These are phyloP conservation scores for Phytophthora parvispora DNA, from an alignment of 352 stramenopile species.

Conservation along the genomic window DNA sequence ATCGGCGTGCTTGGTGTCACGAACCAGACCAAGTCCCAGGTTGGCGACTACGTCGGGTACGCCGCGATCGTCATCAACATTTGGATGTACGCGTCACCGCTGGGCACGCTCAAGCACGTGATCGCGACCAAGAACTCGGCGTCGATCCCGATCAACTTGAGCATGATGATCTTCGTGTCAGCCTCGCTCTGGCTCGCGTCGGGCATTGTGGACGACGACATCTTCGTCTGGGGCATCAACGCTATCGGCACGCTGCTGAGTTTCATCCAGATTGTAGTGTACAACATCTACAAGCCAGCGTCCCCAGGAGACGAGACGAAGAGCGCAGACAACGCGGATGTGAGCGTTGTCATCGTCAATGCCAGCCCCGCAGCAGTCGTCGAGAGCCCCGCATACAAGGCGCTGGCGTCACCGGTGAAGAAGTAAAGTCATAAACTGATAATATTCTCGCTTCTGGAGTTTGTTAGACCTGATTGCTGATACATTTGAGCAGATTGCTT, in stretches of 20 bases:
- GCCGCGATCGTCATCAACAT: slow-evolving; percentile 54
- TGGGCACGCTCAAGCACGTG: slow-evolving; percentile 53
- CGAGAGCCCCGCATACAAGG: not conserved
- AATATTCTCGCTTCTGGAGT: too few species aligned
- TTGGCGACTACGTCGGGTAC: slow-evolving; percentile 34
- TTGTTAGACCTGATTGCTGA: too few species aligned
- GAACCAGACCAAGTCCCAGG: slow-evolving; percentile 25
- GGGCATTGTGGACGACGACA: slow-evolving; percentile 49
- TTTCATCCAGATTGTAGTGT: slow-evolving; percentile 53
- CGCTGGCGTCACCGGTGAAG: not conserved
- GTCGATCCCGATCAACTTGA: slow-evolving; percentile 64
- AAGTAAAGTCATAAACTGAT: not conserved
- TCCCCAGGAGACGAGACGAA: not conserved
- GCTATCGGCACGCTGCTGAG: slow-evolving; percentile 49
- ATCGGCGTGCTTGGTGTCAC: slow-evolving; percentile 44
- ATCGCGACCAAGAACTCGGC: slow-evolving; percentile 44
- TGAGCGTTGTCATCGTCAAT: not conserved
- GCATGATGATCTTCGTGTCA: slow-evolving; percentile 49
- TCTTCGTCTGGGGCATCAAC: slow-evolving; percentile 56
- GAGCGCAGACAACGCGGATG: not conserved
- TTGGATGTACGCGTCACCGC: slow-evolving; percentile 62
- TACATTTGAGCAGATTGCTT: too few species aligned
- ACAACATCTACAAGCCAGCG: slow-evolving; percentile 45
- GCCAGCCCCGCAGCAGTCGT: not conserved
- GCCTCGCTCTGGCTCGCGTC: slow-evolving; percentile 60